Conservation (phyloP, 1,139 yeast genomes). For the Debaryomyces sp. region DNA sequence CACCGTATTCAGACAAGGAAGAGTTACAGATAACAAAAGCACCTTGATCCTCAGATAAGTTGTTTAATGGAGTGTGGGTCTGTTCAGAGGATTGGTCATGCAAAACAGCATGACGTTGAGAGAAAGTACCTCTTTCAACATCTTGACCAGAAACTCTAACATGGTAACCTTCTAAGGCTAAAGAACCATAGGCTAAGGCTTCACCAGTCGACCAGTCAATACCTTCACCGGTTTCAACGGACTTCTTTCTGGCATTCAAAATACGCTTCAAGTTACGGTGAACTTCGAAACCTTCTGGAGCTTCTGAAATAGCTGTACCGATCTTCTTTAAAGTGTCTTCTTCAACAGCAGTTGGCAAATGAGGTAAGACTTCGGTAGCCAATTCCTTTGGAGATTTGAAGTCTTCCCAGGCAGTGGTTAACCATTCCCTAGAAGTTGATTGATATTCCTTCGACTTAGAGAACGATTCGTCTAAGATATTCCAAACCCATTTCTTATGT, state of each 20-base stretch:
- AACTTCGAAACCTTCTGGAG: constrained; percentile 87
- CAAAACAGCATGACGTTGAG: constrained; percentile 98
- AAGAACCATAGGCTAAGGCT: constrained; percentile 95
- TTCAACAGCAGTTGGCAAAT: constrained; percentile 91
- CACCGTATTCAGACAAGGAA: constrained; percentile 98
- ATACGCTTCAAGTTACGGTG: constrained; percentile 98
- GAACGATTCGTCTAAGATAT: constrained; percentile 86
- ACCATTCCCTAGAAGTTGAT: constrained; percentile 96
- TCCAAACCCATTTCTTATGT: constrained; percentile 99
- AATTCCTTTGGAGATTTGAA: constrained; percentile 97
- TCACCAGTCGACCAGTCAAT: constrained; percentile 99
- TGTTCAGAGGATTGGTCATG: constrained; percentile 92
- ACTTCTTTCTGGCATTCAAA: constrained; percentile 81
- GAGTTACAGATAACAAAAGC: constrained; percentile 90
- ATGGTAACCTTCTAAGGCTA: constrained; percentile 91
- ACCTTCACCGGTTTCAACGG: constrained; percentile 87
- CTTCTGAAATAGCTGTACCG: constrained; percentile 77
- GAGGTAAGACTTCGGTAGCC: constrained; percentile 94
- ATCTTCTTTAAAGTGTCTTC: constrained; percentile 71
- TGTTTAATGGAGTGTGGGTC: constrained; percentile 81
- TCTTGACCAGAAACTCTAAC: constrained; percentile 99
- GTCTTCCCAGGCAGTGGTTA: constrained; percentile 98
- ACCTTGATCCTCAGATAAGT: constrained; percentile 80
- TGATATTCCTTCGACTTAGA: constrained; percentile 83
- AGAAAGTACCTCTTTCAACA: constrained; percentile 99